phyloP scores from a whole-genome alignment of 1,284 basidiomycete species.

The Spongispora temasekensis region DNA sequence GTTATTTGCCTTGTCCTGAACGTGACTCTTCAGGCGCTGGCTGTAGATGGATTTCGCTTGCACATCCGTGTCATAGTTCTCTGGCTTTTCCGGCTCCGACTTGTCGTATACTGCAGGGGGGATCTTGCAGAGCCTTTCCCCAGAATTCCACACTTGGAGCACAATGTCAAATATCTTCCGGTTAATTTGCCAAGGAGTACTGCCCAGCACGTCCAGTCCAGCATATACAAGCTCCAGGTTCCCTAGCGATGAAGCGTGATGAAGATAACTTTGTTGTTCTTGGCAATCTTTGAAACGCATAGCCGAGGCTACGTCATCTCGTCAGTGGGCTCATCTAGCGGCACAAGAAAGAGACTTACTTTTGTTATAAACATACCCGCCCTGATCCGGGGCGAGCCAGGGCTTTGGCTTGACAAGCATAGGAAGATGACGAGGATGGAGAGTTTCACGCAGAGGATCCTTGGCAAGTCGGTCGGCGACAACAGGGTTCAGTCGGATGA shows the following conservation, averaged over 20 bases:
- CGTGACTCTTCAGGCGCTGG: conserved; percentile 59
- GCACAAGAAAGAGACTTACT: conserved; percentile 45
- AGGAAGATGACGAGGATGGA: conserved; percentile 93
- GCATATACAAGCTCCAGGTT: conserved; percentile 87
- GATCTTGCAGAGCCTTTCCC: conserved; percentile 74
- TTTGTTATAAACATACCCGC: conserved; percentile 83
- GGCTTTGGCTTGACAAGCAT: conserved; percentile 94
- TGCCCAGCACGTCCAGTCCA: conserved; percentile 88
- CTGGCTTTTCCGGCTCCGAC: conserved; percentile 67
- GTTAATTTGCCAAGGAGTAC: conserved; percentile 93
- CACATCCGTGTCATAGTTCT: conserved; percentile 66
- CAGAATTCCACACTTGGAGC: conserved; percentile 82
- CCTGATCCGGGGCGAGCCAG: conserved; percentile 80
- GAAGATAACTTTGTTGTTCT: conserved; percentile 85
- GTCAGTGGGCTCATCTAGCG: conserved; percentile 3
- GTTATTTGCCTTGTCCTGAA: conserved; percentile 71
- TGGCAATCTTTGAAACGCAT: conserved; percentile 95
- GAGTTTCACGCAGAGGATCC: conserved; percentile 73
- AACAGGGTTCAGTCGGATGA: conserved; percentile 85
- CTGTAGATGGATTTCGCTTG: conserved; percentile 64
- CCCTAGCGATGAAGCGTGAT: conserved; percentile 73
- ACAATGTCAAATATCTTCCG: conserved; percentile 73
- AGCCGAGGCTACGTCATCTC: conserved; percentile 50
- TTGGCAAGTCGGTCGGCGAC: conserved; percentile 80
- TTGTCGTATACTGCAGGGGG: conserved; percentile 66